Base-by-base conservation (phyloP, 768 basidiomycete genomes). In the Serpula lacrymans region DNA sequence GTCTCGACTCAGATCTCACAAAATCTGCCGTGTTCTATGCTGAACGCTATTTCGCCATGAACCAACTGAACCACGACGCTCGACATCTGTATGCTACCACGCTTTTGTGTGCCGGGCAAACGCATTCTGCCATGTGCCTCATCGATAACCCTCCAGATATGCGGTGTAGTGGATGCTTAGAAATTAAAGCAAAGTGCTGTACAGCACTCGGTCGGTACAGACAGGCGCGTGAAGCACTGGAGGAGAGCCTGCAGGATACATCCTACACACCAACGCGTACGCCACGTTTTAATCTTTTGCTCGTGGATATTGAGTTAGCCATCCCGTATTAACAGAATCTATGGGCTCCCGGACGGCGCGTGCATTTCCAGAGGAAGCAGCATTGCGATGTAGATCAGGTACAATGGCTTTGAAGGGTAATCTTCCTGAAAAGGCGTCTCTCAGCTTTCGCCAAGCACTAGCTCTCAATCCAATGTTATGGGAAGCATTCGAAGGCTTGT, bases 401-500 rank as follows among this genome's bases (percentile, higher is more conserved):
- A 74, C 68, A 27, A 77, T 82, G 61, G 88, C 90, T 23, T 53
- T 82, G 56, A 88, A 84, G 61, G 88, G 84, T 35, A 89, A 91
- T 59, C 72, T 87, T 43, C 75, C 75, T 3, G 82, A 84, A 39
- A 76, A 78, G 49, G 92, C 92, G n/a, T 68, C 73, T 18, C 54
- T 64, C 39, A 83, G 80, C 54, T 94, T 85, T 60, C 72, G 72
- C 33, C 76, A 81, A 43, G 86, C 90, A 20, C 69, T 96, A 45
- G 59, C 69, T 11, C 58, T 81, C 34, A 83, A 90, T 55, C 88
- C 89, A 23, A 76, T 88, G 58, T 64, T 93, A 39, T 95, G 91
- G 91, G 92, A 96, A 59, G 92, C 92, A 4, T 87, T 92, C 53
- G 88, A 92, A 55, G 91, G 88, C 0, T 61, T 96, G 24, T 95